Conservation (phyloP, 2,329 filamentous ascomycete genomes). For the Fusarium concolor region DNA sequence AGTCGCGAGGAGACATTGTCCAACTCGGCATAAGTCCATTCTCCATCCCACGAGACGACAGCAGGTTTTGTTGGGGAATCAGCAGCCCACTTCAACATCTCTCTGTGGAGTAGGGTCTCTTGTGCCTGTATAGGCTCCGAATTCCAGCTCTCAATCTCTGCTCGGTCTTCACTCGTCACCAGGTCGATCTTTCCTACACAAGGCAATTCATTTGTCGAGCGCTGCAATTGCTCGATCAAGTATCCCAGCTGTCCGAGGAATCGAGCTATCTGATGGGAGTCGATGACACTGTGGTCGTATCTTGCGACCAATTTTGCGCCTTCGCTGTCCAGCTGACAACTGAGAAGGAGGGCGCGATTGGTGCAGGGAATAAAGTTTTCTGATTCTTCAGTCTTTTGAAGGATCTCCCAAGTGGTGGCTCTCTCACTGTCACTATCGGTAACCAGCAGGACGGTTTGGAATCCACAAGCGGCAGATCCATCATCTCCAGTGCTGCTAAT, state of each 20-base stretch:
- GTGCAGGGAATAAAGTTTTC: conserved; percentile 7
- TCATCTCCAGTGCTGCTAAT: background rate
- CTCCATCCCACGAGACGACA: conserved; percentile 4
- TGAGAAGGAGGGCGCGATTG: conserved; percentile 10
- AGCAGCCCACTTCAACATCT: background rate
- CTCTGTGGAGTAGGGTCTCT: background rate
- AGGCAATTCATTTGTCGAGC: fast-evolving
- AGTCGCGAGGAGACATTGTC: conserved; percentile 1
- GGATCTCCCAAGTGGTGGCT: background rate
- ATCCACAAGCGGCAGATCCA: conserved; percentile 16
- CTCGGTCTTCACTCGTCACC: background rate
- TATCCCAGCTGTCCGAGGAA: background rate
- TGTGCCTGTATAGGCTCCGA: background rate
- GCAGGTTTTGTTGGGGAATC: background rate
- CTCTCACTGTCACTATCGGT: background rate
- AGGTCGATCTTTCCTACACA: background rate
- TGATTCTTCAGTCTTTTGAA: background rate
- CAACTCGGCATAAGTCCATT: background rate
- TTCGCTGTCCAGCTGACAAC: background rate
- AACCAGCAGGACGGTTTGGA: conserved; percentile 16
- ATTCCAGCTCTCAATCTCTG: conserved; percentile 22
- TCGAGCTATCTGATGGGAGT: conserved; percentile 1
- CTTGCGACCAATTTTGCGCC: background rate
- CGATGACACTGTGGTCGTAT: conserved; percentile 3
- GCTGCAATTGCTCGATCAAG: background rate